Evolutionary conservation across 2,329 filamentous ascomycete genomes (phyloP), one percentile per base, ranked within the genome.

Genomic region (Fusarium mangiferae): DNA sequence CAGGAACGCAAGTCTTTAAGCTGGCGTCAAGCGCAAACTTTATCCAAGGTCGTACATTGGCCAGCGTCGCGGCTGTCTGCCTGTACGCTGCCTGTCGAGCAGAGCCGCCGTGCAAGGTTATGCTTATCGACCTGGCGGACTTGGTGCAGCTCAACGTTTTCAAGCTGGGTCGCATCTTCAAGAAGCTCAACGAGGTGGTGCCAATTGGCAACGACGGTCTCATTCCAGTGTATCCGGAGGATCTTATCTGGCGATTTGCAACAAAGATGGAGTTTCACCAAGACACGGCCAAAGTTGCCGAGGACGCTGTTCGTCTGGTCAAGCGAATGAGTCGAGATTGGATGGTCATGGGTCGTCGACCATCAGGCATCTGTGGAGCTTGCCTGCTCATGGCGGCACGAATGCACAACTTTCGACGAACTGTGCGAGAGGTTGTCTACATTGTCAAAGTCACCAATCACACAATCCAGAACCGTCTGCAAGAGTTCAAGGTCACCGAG

Each of bases 351-450:
- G 96, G 96, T 77, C 93, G 96, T 78, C 92, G 96, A 45, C 96
- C 96, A 22, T 96, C 96, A 12, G 96, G 96, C 75, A 92, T 98
- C 62, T 98, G 95, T 81, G 96, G 96, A 70, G 96, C 96, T 18
- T 97, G 95, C 75, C 89, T 99, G 54, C 93, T 99, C 70, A 92
- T 99, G 81, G 96, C 96, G 12, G 96, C 96, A 14, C 93, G 96
- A 59, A 98, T 98, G 93, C 97, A 98, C 88, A 98, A 98, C 82
- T 99, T 97, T 80, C 93, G 96, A 49, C 92, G 96, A 24, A 98
- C 95, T 0, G 91, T 97, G 18, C 90, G 95, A 36, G 96, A 99
- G 83, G 93, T 99, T 14, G 96, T 98, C n/a, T 98, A 98, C 81
- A 94, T 98, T 42, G 96, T 98, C 81, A 98, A 98, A 81, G 95